Conservation (phyloP, 257 asterid species). For the Osmanthus fragrans region DNA sequence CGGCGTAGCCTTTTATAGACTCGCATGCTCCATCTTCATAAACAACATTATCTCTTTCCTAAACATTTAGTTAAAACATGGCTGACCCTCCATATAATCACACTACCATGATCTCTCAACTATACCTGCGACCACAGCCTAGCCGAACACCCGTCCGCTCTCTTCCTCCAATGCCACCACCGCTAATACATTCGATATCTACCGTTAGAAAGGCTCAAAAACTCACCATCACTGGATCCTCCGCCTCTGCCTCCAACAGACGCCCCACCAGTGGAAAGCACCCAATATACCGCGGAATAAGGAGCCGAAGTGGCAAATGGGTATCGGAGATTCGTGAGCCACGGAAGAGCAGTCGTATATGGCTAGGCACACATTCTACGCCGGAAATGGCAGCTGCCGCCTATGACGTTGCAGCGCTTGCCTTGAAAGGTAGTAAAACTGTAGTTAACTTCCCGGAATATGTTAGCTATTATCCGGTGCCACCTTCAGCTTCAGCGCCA, state of each 20-base stretch:
- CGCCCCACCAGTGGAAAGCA: conserved; percentile 36
- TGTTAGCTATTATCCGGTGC: conserved; percentile 36
- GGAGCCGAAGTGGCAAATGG: conserved; percentile 61
- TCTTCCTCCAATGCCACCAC: conserved; percentile 8
- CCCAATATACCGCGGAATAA: conserved; percentile 46
- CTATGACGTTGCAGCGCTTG: conserved; percentile 46
- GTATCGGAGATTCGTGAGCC: conserved; percentile 54
- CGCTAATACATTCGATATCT: conserved; percentile 28
- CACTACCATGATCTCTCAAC: conserved; percentile 35
- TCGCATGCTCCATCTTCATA: too few relatives aligned
- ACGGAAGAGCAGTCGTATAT: conserved; percentile 41
- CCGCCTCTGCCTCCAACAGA: neutral
- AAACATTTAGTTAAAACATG: neutral
- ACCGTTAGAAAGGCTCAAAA: conserved; percentile 31
- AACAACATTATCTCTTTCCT: too few relatives aligned
- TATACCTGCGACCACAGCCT: conserved; percentile 19
- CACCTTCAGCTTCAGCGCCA: conserved; percentile 39
- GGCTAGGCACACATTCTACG: conserved; percentile 48
- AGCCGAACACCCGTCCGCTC: neutral
- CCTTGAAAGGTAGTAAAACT: conserved; percentile 37
- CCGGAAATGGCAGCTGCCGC: conserved; percentile 56
- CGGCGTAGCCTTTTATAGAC: too few relatives aligned
- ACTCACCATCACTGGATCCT: conserved; percentile 2
- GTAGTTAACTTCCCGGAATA: conserved; percentile 46
- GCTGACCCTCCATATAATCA: conserved; percentile 22